Conservation (phyloP, 495 filamentous ascomycete genomes). For the Podospora australis region DNA sequence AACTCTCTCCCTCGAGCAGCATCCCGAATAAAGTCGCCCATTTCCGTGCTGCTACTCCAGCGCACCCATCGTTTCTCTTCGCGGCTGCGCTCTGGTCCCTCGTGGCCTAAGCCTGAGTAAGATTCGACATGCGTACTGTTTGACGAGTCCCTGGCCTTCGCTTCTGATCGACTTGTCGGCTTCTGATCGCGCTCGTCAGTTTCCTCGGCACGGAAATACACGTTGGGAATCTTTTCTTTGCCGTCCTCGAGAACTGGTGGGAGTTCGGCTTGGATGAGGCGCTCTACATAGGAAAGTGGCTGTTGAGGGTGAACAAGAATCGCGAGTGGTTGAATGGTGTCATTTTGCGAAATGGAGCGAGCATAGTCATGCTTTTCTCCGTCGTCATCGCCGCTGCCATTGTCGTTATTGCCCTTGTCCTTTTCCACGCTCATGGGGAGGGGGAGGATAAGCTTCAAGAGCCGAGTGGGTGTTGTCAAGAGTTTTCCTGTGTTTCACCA, state of each 20-base stretch:
- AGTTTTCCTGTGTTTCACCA: slow-evolving; percentile 59
- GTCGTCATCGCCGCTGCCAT: neutral
- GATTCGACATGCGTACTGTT: slow-evolving; percentile 43
- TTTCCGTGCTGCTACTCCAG: slow-evolving; percentile 86
- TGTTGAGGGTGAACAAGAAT: slow-evolving; percentile 89
- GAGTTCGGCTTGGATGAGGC: slow-evolving; percentile 82
- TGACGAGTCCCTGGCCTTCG: slow-evolving; percentile 14
- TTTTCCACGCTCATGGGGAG: slow-evolving; percentile 57
- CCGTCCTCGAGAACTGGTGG: slow-evolving; percentile 59
- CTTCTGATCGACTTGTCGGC: slow-evolving; percentile 26
- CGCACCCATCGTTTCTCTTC: slow-evolving; percentile 60
- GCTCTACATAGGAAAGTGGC: slow-evolving; percentile 86
- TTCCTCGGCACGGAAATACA: slow-evolving; percentile 79
- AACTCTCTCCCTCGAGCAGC: slow-evolving; percentile 80
- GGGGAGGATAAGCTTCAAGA: slow-evolving; percentile 84
- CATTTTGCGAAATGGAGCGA: slow-evolving; percentile 40
- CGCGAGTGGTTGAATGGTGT: slow-evolving; percentile 72
- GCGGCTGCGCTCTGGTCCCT: slow-evolving; percentile 34
- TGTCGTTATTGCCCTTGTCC: slow-evolving; percentile 40
- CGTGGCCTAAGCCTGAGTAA: slow-evolving; percentile 54
- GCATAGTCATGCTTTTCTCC: slow-evolving; percentile 25
- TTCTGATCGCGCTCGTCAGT: slow-evolving; percentile 51
- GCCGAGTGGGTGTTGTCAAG: slow-evolving; percentile 79
- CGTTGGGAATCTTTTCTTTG: slow-evolving; percentile 58
- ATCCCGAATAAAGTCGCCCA: slow-evolving; percentile 93